phyloP scores from a whole-genome alignment of 2,329 filamentous ascomycete species.

The Phoma herbarum region DNA sequence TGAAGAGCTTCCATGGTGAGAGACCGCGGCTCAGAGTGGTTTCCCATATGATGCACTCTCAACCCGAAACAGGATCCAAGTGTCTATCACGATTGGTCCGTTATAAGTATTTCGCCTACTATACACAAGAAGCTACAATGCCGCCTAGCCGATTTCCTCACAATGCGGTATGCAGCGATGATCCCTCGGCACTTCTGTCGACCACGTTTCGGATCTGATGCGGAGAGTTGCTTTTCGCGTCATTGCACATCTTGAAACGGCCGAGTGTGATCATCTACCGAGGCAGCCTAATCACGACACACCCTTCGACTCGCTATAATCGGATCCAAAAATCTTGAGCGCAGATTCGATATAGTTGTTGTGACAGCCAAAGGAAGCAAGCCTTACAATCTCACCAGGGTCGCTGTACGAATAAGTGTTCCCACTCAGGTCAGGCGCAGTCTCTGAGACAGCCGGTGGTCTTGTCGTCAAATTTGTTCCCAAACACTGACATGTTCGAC shows the following conservation, averaged over 20 bases:
- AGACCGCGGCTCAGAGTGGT: background rate
- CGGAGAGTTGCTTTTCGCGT: conserved; percentile 5
- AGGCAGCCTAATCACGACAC: conserved; percentile 3
- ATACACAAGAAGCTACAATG: background rate
- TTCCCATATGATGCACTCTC: background rate
- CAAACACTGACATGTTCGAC: conserved; percentile 6
- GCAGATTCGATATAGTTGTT: too few species aligned
- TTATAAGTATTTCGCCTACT: background rate
- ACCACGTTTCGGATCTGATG: conserved; percentile 7
- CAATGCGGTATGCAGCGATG: conserved; percentile 1
- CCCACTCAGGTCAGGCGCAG: background rate
- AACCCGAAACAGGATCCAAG: background rate
- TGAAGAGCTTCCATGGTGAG: conserved; percentile 55
- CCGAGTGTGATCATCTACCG: conserved; percentile 1
- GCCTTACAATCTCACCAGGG: background rate
- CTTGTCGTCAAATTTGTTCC: background rate
- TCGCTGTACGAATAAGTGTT: background rate
- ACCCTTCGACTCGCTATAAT: background rate
- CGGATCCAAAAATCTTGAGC: background rate
- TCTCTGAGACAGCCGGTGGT: conserved; percentile 6
- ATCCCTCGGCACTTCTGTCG: conserved; percentile 2
- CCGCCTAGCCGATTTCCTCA: background rate
- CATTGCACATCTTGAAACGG: conserved; percentile 14
- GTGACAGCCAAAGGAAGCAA: background rate
- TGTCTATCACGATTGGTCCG: background rate